These are phyloP conservation scores for Lithohypha guttulata DNA, from an alignment of 2,329 filamentous ascomycete species.

Conservation along the genomic window DNA sequence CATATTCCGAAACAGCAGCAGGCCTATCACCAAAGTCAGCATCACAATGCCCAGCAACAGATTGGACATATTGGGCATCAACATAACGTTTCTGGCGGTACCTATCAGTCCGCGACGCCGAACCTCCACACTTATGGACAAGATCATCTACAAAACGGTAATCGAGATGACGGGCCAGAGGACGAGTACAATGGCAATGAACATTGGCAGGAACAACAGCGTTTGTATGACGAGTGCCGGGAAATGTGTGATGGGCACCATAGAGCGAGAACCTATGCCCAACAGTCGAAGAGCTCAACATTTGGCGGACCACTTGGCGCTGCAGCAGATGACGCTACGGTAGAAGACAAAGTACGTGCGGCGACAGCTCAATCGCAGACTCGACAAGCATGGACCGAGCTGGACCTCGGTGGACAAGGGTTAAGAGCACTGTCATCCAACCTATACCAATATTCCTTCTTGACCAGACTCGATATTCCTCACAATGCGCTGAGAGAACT, in stretches of 20 bases:
- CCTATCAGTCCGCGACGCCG: conserved; percentile 38
- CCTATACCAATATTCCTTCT: conserved; percentile 74
- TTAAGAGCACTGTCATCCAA: conserved; percentile 68
- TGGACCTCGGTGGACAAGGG: conserved; percentile 95
- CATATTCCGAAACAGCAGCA: conserved; percentile 39
- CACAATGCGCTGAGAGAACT: conserved; percentile 79
- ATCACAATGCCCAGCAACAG: conserved; percentile 29
- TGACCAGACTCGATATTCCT: conserved; percentile 85
- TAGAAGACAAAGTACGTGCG: conserved; percentile 54
- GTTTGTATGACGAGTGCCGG: conserved; percentile 63
- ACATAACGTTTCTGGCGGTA: conserved; percentile 39
- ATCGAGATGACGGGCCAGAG: conserved; percentile 41
- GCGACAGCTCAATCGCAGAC: conserved; percentile 43
- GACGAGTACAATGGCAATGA: conserved; percentile 48
- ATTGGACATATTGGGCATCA: conserved; percentile 35
- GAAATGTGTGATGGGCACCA: conserved; percentile 61
- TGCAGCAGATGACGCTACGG: conserved; percentile 37
- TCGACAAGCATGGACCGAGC: conserved; percentile 78
- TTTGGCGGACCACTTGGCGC: conserved; percentile 36
- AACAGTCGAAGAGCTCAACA: conserved; percentile 37
- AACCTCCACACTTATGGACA: conserved; percentile 42
- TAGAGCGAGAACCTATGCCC: conserved; percentile 46
- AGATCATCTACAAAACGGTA: conserved; percentile 50
- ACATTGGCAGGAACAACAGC: conserved; percentile 83
- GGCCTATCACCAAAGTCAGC: conserved; percentile 35